Evolutionary conservation across 495 filamentous ascomycete genomes (phyloP).

Genomic region (Aspergillus baeticus): DNA sequence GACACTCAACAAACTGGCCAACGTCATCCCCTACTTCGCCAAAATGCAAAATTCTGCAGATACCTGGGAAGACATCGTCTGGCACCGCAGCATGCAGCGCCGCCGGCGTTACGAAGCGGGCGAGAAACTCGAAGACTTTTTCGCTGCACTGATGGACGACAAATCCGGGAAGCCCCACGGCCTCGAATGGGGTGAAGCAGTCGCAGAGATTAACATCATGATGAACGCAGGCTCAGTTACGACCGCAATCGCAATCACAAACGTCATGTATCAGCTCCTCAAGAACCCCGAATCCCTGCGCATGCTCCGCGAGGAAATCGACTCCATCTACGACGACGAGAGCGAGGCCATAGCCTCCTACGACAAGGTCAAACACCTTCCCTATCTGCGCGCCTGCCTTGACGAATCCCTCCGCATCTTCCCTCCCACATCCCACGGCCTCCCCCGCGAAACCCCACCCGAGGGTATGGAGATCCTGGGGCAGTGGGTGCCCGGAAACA

Average conservation of each 20-base stretch:
- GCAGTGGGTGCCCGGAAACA: slow-evolving; percentile 37
- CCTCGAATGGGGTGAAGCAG: slow-evolving; percentile 34
- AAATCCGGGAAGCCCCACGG: slow-evolving; percentile 43
- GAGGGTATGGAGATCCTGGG: slow-evolving; percentile 39
- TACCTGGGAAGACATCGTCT: slow-evolving; percentile 43
- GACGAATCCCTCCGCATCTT: slow-evolving; percentile 48
- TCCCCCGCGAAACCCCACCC: slow-evolving; percentile 36
- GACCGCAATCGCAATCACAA: slow-evolving; percentile 51
- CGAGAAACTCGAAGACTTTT: slow-evolving; percentile 57
- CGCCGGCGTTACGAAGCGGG: slow-evolving; percentile 45
- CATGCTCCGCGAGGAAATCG: slow-evolving; percentile 60
- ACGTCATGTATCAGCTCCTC: slow-evolving; percentile 55
- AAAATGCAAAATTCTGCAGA: slow-evolving; percentile 24
- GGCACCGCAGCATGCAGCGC: slow-evolving; percentile 34
- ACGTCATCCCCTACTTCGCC: slow-evolving; percentile 33
- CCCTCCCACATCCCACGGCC: slow-evolving; percentile 35
- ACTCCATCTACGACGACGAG: slow-evolving; percentile 28
- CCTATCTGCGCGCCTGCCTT: slow-evolving; percentile 44
- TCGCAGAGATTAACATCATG: slow-evolving; percentile 36
- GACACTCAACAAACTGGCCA: slow-evolving; percentile 26
- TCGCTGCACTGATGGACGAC: slow-evolving; percentile 54
- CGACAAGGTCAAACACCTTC: slow-evolving; percentile 43
- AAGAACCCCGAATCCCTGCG: slow-evolving; percentile 47
- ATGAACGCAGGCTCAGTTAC: slow-evolving; percentile 58
- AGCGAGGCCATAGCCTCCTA: slow-evolving; percentile 41